Conservation (phyloP, 352 stramenopile genomes). For the Phytophthora sojae region DNA sequence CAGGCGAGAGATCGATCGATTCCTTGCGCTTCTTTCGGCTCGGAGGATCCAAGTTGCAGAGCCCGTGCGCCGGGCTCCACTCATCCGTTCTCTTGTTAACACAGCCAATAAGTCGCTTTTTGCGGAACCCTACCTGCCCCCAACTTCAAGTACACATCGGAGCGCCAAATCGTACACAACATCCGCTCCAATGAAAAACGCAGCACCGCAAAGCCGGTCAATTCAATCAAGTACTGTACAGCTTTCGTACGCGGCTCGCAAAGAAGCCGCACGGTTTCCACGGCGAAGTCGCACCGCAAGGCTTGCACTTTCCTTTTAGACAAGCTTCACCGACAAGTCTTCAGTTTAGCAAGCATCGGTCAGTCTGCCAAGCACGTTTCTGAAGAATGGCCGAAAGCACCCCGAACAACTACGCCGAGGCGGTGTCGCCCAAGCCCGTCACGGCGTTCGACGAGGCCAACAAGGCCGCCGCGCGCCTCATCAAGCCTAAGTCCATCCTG, state of each 20-base stretch:
- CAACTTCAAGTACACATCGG: neutral
- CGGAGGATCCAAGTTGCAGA: neutral
- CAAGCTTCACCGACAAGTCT: neutral
- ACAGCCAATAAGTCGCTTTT: slow-evolving; percentile 1
- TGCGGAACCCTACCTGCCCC: no score
- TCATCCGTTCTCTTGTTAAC: slow-evolving; percentile 1
- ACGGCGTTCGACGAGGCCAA: slow-evolving; percentile 36
- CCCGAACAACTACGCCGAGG: slow-evolving; percentile 19
- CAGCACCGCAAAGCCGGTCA: slow-evolving; percentile 1
- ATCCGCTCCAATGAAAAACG: neutral
- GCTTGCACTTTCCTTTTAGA: neutral
- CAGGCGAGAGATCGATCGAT: neutral
- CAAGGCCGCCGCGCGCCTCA: slow-evolving; percentile 36
- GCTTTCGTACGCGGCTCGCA: neutral
- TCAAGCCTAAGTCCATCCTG: slow-evolving; percentile 32
- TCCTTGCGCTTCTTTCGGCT: neutral
- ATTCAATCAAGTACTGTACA: neutral
- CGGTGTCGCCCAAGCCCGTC: slow-evolving; percentile 15
- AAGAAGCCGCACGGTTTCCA: neutral
- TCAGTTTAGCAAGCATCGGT: neutral
- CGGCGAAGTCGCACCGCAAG: neutral
- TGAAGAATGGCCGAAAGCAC: slow-evolving; percentile 14
- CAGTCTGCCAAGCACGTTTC: neutral
- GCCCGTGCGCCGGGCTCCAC: neutral
- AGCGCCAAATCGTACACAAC: neutral